Percentiles rank a stretch among this genome's conserved stretches.
These are phyloP conservation scores for Phytophthora pinifolia DNA, from an alignment of 352 stramenopile genomes.

Conservation along the genomic window DNA sequence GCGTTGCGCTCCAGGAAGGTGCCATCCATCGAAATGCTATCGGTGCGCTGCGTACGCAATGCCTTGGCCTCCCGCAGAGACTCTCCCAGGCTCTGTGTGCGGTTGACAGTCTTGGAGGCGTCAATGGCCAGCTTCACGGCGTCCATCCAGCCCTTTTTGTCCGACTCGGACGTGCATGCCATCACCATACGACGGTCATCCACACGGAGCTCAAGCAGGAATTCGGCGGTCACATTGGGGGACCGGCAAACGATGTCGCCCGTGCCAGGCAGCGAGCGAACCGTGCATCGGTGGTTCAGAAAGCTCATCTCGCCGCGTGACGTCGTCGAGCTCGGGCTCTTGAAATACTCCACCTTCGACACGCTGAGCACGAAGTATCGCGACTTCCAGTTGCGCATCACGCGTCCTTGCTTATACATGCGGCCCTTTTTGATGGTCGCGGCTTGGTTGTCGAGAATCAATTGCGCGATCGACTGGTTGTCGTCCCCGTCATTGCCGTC, in stretches of 20 bases:
- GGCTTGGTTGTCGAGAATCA: constrained; percentile 85
- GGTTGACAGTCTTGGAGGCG: constrained; percentile 80
- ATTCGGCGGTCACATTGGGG: constrained; percentile 71
- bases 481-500: constrained; percentile 72
- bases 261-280: constrained; percentile 65
- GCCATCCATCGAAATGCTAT: constrained; percentile 66
- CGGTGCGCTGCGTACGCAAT: constrained; percentile 63
- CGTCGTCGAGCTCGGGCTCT: constrained; percentile 76
- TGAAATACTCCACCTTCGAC: constrained; percentile 86
- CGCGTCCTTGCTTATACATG: constrained; percentile 86
- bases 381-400: constrained; percentile 88
- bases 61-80: constrained; percentile 55
- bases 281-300: constrained; percentile 73
- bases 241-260: constrained; percentile 72
- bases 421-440: constrained; percentile 88
- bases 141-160: constrained; percentile 89
- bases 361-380: constrained; percentile 87
- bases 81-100: constrained; percentile 52
- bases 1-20: constrained; percentile 71
- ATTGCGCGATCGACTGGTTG: constrained; percentile 76
- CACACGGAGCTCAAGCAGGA: constrained; percentile 70
- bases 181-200: constrained; percentile 81
- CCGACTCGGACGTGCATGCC: constrained; percentile 80
- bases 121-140: constrained; percentile 84
- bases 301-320: constrained; percentile 82